Base-by-base conservation (phyloP, 2,329 filamentous ascomycete species). In the Calonectria crousiana region DNA sequence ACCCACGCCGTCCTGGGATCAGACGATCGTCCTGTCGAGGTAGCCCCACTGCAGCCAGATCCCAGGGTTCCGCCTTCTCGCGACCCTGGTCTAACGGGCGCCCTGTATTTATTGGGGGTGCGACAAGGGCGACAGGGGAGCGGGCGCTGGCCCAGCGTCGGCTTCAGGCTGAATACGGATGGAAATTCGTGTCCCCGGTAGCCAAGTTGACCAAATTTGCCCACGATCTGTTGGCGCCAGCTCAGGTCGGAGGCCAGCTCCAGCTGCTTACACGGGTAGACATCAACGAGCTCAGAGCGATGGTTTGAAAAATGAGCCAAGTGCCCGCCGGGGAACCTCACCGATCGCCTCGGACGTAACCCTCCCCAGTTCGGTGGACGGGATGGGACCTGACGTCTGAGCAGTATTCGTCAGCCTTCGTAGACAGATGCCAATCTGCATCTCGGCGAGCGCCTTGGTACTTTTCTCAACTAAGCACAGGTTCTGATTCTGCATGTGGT, bases 11-110 rank as follows among this genome's bases (percentile, higher is more conserved):
- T 73, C 74, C 79, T 77, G 72, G 77, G 79, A 81, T 81, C 79
- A 81, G 79, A 79, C 79, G 79, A 81, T 81, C 79, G 79, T 75
- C 76, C 70, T 80, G 77, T 80, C 75, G 74, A 80, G 53, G 65
- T 65, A 66, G 76, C 78, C 78, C 79, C 79, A 78, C 78, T 71
- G 52, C 74, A 79, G 79, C 77, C 79, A 81, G 79, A 81, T 81
- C 79, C 79, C 77, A 81, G 79, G 79, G 79, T 78, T 80, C 76
- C 77, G 79, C 78, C 76, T 72, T 77, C 74, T 80, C 70, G 62
- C 69, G 68, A 71, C 76, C 78, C 73, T 78, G 60, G 78, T 69
- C 47, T 64, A 66, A 70, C 28, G 69, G 64, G 72, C 51, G 53
- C 65, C 36, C 41, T 71, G 67, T 60, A 49, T 58, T 58, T 58